Evolutionary conservation across 2,329 filamentous ascomycete species (phyloP).

Genomic region (Trichoderma simmonsii): DNA sequence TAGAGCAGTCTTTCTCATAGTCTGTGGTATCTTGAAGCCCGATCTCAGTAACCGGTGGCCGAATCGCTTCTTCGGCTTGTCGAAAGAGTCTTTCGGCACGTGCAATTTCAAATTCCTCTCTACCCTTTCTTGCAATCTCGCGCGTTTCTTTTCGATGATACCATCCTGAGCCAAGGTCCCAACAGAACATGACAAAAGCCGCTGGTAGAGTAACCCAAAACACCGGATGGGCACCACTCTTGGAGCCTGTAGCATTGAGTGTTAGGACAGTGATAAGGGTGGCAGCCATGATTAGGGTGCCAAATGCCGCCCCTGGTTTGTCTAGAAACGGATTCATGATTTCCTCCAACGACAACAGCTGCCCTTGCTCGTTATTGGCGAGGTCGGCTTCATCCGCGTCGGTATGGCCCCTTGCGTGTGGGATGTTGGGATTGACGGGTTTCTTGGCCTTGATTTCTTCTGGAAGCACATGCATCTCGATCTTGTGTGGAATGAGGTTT

Average conservation of each 20-base stretch:
- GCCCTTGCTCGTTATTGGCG: slow-evolving; percentile 47
- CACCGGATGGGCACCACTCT: slow-evolving; percentile 52
- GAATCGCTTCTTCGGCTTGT: slow-evolving; percentile 15
- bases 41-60: not conserved
- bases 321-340: slow-evolving; percentile 75
- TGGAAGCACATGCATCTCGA: slow-evolving; percentile 66
- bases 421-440: slow-evolving; percentile 72
- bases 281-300: slow-evolving; percentile 61
- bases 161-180: slow-evolving; percentile 65
- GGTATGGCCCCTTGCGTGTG: slow-evolving; percentile 54
- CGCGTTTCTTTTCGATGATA: slow-evolving; percentile 59
- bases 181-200: slow-evolving; percentile 65
- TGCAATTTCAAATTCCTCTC: slow-evolving; percentile 30
- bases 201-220: slow-evolving; percentile 69
- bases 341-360: slow-evolving; percentile 63
- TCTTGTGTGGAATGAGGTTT: slow-evolving; percentile 60
- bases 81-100: slow-evolving; percentile 21
- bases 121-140: slow-evolving; percentile 56
- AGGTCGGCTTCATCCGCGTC: slow-evolving; percentile 48
- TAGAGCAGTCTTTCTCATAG: not conserved
- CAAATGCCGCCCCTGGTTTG: slow-evolving; percentile 61
- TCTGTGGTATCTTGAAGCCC: not conserved
- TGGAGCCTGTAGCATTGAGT: slow-evolving; percentile 59
- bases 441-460: slow-evolving; percentile 52
- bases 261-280: slow-evolving; percentile 64